A percentile compares a stretch with the other conserved stretches of the same genome.
Conservation (phyloP, 345 rosid species). For the Euphorbia pulcherrima region DNA sequence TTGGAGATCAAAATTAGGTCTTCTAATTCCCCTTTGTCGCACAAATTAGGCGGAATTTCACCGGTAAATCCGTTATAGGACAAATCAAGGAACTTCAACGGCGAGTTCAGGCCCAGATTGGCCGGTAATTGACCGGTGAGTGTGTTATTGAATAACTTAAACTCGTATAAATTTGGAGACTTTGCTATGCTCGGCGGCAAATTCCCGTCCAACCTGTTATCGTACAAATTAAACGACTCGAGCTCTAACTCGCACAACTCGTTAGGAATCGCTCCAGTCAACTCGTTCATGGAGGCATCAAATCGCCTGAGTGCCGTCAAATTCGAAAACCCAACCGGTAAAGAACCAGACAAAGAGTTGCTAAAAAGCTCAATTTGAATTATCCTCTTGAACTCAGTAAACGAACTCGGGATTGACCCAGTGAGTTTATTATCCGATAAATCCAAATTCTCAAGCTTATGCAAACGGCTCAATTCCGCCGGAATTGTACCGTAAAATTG, state of each 20-base stretch:
- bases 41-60: slow-evolving; percentile 53
- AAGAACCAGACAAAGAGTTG: slow-evolving; percentile 65
- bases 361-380: slow-evolving; percentile 66
- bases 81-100: slow-evolving; percentile 46
- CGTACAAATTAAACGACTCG: slow-evolving; percentile 56
- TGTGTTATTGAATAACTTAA: slow-evolving; percentile 64
- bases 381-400: slow-evolving; percentile 41
- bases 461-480: slow-evolving; percentile 30
- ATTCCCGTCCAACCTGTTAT: slow-evolving; percentile 62
- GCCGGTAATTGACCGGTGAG: slow-evolving; percentile 62
- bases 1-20: slow-evolving; percentile 59
- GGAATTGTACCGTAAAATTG: slow-evolving; percentile 59
- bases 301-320: slow-evolving; percentile 43
- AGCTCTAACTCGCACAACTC: slow-evolving; percentile 57
- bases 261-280: slow-evolving; percentile 57
- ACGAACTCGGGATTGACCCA: slow-evolving; percentile 62
- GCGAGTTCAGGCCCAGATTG: slow-evolving; percentile 59
- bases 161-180: slow-evolving; percentile 55
- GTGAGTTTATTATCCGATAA: slow-evolving; percentile 47
- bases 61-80: slow-evolving; percentile 66
- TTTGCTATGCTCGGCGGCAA: slow-evolving; percentile 58
- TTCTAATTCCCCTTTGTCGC: slow-evolving; percentile 47
- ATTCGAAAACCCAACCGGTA: slow-evolving; percentile 49
- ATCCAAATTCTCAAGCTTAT: slow-evolving; percentile 48
- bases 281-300: slow-evolving; percentile 62